A percentile compares a stretch with the other conserved stretches of the same genome.
phyloP scores from a whole-genome alignment of 2,329 filamentous ascomycete species.

The Fusarium illudens region DNA sequence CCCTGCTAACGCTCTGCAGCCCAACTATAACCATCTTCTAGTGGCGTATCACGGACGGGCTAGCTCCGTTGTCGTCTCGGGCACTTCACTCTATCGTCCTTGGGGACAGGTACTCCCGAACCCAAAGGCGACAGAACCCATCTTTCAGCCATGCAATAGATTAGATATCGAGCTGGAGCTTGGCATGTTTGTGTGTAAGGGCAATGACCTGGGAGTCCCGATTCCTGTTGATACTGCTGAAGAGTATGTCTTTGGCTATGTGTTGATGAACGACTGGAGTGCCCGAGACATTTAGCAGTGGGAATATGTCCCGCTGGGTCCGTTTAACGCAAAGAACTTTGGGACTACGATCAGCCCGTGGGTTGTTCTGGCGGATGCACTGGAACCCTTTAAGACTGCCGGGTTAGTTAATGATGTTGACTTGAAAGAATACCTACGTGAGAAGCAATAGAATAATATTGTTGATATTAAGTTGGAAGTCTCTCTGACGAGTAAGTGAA shows the following conservation, averaged over 20 bases:
- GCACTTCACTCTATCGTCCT: slow-evolving; percentile 75
- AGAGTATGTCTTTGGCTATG: slow-evolving; percentile 74
- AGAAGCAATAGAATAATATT: slow-evolving; percentile 55
- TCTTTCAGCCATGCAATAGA: slow-evolving; percentile 65
- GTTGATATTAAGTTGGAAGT: slow-evolving; percentile 51
- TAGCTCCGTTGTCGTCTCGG: slow-evolving; percentile 77
- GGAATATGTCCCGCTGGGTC: slow-evolving; percentile 69
- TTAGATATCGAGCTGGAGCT: slow-evolving; percentile 83
- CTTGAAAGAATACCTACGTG: slow-evolving; percentile 59
- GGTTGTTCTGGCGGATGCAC: slow-evolving; percentile 68
- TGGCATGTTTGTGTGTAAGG: slow-evolving; percentile 75
- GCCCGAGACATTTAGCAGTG: slow-evolving; percentile 68
- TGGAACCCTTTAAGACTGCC: slow-evolving; percentile 46
- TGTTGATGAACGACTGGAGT: slow-evolving; percentile 72
- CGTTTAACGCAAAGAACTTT: slow-evolving; percentile 70
- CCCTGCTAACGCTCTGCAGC: slow-evolving; percentile 75
- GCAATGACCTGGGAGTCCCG: slow-evolving; percentile 71
- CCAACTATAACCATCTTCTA: slow-evolving; percentile 82
- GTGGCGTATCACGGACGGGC: slow-evolving; percentile 84
- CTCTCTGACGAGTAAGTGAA: slow-evolving; percentile 48
- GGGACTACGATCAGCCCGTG: slow-evolving; percentile 68
- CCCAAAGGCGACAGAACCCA: slow-evolving; percentile 56
- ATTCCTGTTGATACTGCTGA: slow-evolving; percentile 72
- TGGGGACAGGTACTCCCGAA: slow-evolving; percentile 73
- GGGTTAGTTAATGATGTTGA: slow-evolving; percentile 46